Evolutionary conservation across 169 alveolate genomes (phyloP), one percentile per base, ranked within the genome.

Genomic region (Babesia ovis): DNA sequence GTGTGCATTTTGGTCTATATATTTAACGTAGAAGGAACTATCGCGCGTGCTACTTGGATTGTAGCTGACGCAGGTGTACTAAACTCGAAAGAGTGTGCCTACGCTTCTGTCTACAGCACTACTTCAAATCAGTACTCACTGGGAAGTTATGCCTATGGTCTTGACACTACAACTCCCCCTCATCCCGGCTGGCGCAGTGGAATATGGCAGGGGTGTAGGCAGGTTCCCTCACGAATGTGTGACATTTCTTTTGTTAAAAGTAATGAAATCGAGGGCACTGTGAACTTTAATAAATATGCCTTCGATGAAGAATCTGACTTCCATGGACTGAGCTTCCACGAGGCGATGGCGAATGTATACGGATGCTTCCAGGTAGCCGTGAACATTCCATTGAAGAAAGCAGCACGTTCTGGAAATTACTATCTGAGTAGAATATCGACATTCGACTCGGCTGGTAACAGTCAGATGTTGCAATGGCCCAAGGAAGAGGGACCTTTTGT

Each of bases 361-460:
- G 80, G 84, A 70, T 88, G 93, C 69, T 88, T 50, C 83, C 84
- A 69, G 64, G 86, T 88, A 20, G 45, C 90, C 23, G 77, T 81
- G 41, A 85, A 87, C 57, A 79, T 88, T 18, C 87, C 79, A 11
- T 32, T 88, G 27, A 85, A 84, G 39, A 14, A 42, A 34, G 72
- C 84, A 54, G 77, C 91, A 16, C 46, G 89, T 41, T 75, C 86
- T 20, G 85, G 90, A 18, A 68, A 75, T 35, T 84, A 84, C 68
- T 74, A 48, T 76, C 76, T 88, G 20, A 70, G 85, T 37, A 77
- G 66, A 12, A 23, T 88, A 22, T 43, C 72, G 14, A 68, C 71
- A 20, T 82, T 59, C 61, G 93, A 88, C 66, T 61, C 75, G 4
- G 93, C 91, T 12, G 90, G 93, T 22, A 88, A 88, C 55, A 55